These are phyloP conservation scores for Aulographum hederae DNA, from an alignment of 2,329 filamentous ascomycete genomes.

Conservation along the genomic window DNA sequence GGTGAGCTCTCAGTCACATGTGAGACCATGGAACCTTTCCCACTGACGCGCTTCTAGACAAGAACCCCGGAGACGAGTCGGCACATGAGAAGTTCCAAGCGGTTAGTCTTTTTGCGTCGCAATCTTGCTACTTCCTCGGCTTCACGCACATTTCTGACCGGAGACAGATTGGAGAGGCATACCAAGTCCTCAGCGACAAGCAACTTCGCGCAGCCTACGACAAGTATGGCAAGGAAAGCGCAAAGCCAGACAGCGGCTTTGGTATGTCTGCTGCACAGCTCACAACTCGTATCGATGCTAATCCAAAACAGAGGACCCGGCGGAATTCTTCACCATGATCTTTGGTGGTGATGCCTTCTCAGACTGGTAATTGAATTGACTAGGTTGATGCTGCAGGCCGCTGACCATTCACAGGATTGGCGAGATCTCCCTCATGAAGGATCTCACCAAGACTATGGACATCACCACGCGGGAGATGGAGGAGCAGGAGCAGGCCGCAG, in stretches of 20 bases:
- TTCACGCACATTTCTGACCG: constrained; percentile 1
- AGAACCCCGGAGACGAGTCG: constrained; percentile 90
- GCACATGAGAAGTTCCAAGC: constrained; percentile 89
- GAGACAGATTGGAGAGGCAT: constrained; percentile 46
- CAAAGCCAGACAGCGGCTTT: constrained; percentile 80
- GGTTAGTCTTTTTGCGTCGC: constrained; percentile 27
- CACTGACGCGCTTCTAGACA: constrained; percentile 45
- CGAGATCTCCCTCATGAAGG: constrained; percentile 97
- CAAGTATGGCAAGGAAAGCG: constrained; percentile 90
- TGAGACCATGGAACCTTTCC: constrained; percentile 5
- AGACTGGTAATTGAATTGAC: constrained; percentile 41
- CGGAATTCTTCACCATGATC: constrained; percentile 97
- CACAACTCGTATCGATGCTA: background rate
- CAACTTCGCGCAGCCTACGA: constrained; percentile 86
- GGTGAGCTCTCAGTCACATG: constrained; percentile 28
- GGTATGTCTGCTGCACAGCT: constrained; percentile 27
- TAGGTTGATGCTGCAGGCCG: constrained; percentile 1
- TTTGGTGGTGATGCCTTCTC: constrained; percentile 92
- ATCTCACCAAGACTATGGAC: constrained; percentile 94
- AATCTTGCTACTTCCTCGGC: constrained; percentile 2
- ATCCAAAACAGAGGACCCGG: constrained; percentile 51
- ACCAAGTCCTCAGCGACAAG: constrained; percentile 70
- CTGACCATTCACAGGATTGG: constrained; percentile 42
- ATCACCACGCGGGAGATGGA: constrained; percentile 75
- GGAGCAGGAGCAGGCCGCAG: constrained; percentile 33